These are phyloP conservation scores for Spirogloea muscicola DNA, from an alignment of 139 green algal genomes.

Conservation along the genomic window DNA sequence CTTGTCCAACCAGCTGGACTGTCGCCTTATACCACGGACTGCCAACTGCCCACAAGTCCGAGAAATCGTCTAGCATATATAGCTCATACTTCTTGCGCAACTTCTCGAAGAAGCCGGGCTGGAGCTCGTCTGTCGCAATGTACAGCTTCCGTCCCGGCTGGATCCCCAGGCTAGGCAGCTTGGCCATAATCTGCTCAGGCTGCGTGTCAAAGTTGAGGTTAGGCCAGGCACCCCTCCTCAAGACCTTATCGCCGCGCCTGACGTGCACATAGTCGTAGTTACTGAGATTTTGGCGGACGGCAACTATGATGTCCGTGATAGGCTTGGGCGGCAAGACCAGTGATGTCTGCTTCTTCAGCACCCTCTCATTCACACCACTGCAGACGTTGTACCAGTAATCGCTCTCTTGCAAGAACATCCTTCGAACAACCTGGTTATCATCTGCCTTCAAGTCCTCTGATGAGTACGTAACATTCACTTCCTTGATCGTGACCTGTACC, in stretches of 20 bases:
- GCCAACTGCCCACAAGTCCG: neutral
- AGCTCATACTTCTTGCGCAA: neutral
- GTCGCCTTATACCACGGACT: neutral
- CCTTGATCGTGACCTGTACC: too few species aligned
- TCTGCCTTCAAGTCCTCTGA: too few species aligned
- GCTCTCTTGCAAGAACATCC: too few species aligned
- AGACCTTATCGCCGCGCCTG: conserved; percentile 6
- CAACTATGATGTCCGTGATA: too few species aligned
- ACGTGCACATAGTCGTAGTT: neutral
- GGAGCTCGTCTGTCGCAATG: conserved; percentile 1
- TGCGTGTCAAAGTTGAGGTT: conserved; percentile 3
- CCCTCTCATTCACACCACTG: too few species aligned
- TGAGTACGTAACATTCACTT: too few species aligned
- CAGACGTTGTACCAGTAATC: too few species aligned
- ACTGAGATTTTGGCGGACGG: too few species aligned
- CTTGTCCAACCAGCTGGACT: too few species aligned
- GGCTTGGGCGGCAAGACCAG: too few species aligned
- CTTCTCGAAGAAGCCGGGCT: neutral
- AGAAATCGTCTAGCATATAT: conserved; percentile 1
- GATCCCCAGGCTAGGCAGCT: neutral
- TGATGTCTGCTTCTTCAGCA: too few species aligned
- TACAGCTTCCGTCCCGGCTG: neutral
- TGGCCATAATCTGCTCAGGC: neutral
- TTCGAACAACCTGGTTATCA: too few species aligned
- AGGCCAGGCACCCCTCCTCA: neutral